Evolutionary conservation across 2,329 filamentous ascomycete species (phyloP).

Genomic region (Fusarium sp.): DNA sequence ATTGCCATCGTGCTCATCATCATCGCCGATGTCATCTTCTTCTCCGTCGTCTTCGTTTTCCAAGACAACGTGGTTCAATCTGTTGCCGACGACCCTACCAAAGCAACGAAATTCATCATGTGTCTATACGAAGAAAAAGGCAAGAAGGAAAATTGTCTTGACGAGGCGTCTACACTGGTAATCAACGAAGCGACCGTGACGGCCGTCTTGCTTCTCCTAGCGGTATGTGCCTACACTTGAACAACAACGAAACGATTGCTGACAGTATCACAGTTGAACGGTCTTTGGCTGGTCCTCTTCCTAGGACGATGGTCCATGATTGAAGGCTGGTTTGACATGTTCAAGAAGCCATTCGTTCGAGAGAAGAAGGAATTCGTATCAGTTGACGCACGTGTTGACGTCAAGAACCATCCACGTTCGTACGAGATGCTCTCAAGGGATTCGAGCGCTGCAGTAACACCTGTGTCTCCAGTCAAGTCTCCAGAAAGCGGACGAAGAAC

Average conservation of each 20-base stretch:
- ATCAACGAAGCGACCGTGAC: constrained; percentile 82
- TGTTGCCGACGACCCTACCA: constrained; percentile 64
- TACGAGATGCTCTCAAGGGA: constrained; percentile 84
- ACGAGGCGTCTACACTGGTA: constrained; percentile 70
- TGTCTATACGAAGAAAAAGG: constrained; percentile 72
- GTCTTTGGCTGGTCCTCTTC: constrained; percentile 86
- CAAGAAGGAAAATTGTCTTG: constrained; percentile 76
- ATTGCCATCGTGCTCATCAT: constrained; percentile 92
- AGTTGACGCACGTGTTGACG: constrained; percentile 77
- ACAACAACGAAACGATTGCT: constrained; percentile 6
- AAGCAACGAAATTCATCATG: constrained; percentile 74
- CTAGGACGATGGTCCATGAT: constrained; percentile 89
- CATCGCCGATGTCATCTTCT: constrained; percentile 91
- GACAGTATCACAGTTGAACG: constrained; percentile 72
- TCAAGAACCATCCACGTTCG: constrained; percentile 74
- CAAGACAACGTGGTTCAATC: constrained; percentile 80
- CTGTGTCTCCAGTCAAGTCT: constrained; percentile 58
- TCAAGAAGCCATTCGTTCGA: constrained; percentile 62
- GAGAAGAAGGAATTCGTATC: constrained; percentile 87
- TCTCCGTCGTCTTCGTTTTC: constrained; percentile 90
- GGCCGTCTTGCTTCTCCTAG: constrained; percentile 85
- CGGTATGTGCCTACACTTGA: constrained; percentile 65
- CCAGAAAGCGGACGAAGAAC: constrained; percentile 59
- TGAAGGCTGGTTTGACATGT: constrained; percentile 81
- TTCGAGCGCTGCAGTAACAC: constrained; percentile 67